Base-by-base conservation (phyloP, 805 yeast species). In the Yarrowia sp. region DNA sequence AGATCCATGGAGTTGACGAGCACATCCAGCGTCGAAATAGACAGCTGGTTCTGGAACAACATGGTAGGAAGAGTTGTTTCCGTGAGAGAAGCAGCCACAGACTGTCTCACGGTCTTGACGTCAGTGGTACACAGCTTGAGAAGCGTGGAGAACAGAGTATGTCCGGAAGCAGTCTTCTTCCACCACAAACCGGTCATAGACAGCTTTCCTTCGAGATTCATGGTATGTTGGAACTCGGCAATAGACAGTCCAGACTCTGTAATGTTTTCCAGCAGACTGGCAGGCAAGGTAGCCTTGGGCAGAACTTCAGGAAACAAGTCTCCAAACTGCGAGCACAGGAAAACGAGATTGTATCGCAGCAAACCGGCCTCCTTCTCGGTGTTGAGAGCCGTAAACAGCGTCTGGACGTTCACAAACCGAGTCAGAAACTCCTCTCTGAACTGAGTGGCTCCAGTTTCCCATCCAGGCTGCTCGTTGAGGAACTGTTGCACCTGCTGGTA, bases 401-500 rank as follows among this genome's bases (percentile, higher is more conserved):
- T 9, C n/a, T 28, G 41, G 8, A 58, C 41, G 40, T 41, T 41
- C n/a, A 58, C 51, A 41, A 43, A 41, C 4, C 63, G 49, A 0
- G 51, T 12, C 17, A 58, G 40, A 22, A 81, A 71, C 7, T 72
- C 69, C 6, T 74, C 77, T 11, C 74, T 66, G n/a, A 83, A 62
- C 5, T 75, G 73, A 1, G 75, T 66, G 30, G 63, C 63, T 3
- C 74, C 74, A 0, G 71, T 68, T 40, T 79, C 70, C 85, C 85
- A 83, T 1, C 76, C 77, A 7, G 46, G 10, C 36, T 79, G 78
- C 9, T 67, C 56, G 4, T 73, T 73, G 65, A 79, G 82, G 0
- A 78, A 68, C 3, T 68, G 62, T 16, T 79, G 65, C 5, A 86
- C 74, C 3, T 69, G 68, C 9, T 78, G 73, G n/a, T 87, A 76